Conservation (phyloP, 2,329 filamentous ascomycete genomes). For the Fusarium sp. region DNA sequence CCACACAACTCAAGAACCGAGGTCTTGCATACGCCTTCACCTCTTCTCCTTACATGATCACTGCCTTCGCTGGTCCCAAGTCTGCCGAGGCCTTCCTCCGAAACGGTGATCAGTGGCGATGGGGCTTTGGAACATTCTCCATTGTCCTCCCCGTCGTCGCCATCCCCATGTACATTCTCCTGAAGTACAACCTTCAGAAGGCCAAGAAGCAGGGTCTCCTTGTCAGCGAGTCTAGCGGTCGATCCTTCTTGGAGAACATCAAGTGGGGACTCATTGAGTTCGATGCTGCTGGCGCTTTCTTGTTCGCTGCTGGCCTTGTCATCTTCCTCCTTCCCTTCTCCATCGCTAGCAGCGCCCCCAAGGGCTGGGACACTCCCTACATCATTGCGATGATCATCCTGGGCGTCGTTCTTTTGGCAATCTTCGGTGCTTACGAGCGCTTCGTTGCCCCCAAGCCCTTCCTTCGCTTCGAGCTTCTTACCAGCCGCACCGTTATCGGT, state of each 20-base stretch:
- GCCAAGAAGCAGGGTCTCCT: constrained; percentile 64
- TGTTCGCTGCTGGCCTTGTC: constrained; percentile 63
- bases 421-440: constrained; percentile 68
- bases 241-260: constrained; percentile 59
- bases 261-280: constrained; percentile 40
- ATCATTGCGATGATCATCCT: constrained; percentile 68
- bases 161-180: constrained; percentile 66
- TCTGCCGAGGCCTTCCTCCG: constrained; percentile 41
- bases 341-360: constrained; percentile 54
- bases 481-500: constrained; percentile 62
- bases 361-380: constrained; percentile 60
- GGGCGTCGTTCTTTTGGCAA: constrained; percentile 63
- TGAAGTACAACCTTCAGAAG: constrained; percentile 67
- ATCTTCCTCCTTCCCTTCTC: constrained; percentile 71
- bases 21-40: constrained; percentile 55
- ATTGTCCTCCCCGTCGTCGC: constrained; percentile 72
- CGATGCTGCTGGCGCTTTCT: constrained; percentile 59
- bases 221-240: constrained; percentile 52
- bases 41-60: constrained; percentile 60
- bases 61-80: constrained; percentile 52
- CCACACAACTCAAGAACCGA: constrained; percentile 58
- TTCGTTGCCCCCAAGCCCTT: constrained; percentile 66
- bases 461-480: constrained; percentile 63
- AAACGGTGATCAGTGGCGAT: constrained; percentile 40
- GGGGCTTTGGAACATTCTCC: constrained; percentile 69